Evolutionary conservation across 208 protist genomes (phyloP).

Genomic region (Leishmania tarentolae): DNA sequence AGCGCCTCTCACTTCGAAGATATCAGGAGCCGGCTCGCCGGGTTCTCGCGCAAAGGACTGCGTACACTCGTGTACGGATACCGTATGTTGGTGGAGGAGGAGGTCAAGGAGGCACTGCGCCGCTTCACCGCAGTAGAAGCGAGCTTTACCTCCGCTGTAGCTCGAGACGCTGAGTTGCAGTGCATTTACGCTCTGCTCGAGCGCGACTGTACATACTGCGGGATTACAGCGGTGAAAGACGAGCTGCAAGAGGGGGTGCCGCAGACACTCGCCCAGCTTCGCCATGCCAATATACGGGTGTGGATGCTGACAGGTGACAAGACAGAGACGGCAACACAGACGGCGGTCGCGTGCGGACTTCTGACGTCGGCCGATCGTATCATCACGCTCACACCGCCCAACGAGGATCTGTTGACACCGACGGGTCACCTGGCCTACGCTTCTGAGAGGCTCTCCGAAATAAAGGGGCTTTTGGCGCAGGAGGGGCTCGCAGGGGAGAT

Average conservation of each 20-base stretch:
- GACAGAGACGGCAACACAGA: conserved; percentile 96
- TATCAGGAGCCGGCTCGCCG: conserved; percentile 18
- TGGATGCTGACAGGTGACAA: conserved; percentile 99
- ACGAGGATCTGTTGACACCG: conserved; percentile 28
- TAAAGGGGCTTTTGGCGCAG: conserved; percentile 16
- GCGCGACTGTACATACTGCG: conserved; percentile 86
- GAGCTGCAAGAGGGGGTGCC: conserved; percentile 95
- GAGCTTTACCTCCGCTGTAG: conserved; percentile 20
- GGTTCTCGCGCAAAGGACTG: conserved; percentile 55
- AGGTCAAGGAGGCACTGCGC: conserved; percentile 42
- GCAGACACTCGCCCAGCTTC: conserved; percentile 80
- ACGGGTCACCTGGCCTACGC: conserved; percentile 50
- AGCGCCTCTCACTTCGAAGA: conserved; percentile 24
- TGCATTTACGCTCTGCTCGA: conserved; percentile 80
- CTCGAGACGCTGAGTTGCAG: conserved; percentile 30
- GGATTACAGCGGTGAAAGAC: conserved; percentile 96
- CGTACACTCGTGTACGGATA: conserved; percentile 76
- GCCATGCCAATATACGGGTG: conserved; percentile 81
- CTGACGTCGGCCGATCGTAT: conserved; percentile 43
- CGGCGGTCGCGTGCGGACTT: conserved; percentile 80
- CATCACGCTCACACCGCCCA: conserved; percentile 44
- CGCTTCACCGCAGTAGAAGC: conserved; percentile 29
- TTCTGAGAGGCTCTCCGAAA: conserved; percentile 28
- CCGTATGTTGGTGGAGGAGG: conserved; percentile 41
- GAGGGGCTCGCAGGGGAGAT: not conserved